Base-by-base conservation (phyloP, 2,329 filamentous ascomycete genomes). In the Sclerotinia nivalis region DNA sequence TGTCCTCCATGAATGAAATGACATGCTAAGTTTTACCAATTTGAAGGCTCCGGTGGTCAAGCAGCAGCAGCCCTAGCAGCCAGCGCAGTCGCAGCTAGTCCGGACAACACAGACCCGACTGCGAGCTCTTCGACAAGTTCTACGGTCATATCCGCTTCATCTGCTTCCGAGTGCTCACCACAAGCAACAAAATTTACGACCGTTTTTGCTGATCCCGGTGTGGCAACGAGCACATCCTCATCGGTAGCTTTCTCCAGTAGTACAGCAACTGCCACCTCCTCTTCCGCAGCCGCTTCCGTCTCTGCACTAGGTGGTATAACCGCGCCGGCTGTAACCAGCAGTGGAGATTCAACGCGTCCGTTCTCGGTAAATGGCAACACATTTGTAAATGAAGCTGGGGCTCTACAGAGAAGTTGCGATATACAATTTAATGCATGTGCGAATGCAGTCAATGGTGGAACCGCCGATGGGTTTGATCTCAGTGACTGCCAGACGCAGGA, bases 381-480 rank as follows among this genome's bases (percentile, higher is more conserved):
- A 43, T 90, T 91, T 76, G 83, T 84, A 40, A 85, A 85, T 76
- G 77, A 86, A 74, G 78, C 77, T 1, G 85, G 84, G 15, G 89
- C 89, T 10, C 79, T 84, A 50, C 84, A 89, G 77, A 82, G 89
- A 58, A 83, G 85, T 58, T 91, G 88, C 76, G 85, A 88, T 75
- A 84, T 89, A 70, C 88, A 90, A 79, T 85, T 87, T 79, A 90
- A 89, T 75, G 79, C 77, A 2, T 91, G 89, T 75, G 82, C 84
- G 7, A 79, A 88, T 75, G 83, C 83, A 43, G 84, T 86, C 66
- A 90, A 89, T 76, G 74, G 79, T 7, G 85, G 86, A 20, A 73
- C 47, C 1, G 71, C 73, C 3, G 49, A 47, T 4, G 75, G 74
- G 0, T 72, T 74, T n/a, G 70, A 60, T 12, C 31, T 76, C 7